Conservation (phyloP, 2,329 filamentous ascomycete species). For the Pseudonectria foliicola region DNA sequence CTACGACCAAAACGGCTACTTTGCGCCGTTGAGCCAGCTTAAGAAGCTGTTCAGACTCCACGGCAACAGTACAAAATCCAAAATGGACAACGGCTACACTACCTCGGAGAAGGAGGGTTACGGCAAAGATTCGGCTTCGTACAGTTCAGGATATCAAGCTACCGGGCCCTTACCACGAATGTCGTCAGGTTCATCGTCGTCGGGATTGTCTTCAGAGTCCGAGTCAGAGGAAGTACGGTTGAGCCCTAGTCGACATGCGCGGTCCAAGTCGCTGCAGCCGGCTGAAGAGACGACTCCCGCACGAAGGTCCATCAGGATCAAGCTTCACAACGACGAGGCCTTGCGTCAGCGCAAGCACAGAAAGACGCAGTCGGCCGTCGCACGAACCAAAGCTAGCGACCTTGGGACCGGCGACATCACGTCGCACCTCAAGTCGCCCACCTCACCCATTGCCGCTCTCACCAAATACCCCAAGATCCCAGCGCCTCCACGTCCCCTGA, state of each 20-base stretch:
- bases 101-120: slow-evolving; percentile 22
- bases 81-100: slow-evolving; percentile 18
- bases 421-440: slow-evolving; percentile 87
- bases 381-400: slow-evolving; percentile 34
- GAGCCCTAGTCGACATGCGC: slow-evolving; percentile 41
- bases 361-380: slow-evolving; percentile 47
- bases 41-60: slow-evolving; percentile 53
- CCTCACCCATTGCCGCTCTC: slow-evolving; percentile 68
- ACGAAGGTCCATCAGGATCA: slow-evolving; percentile 82
- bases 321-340: slow-evolving; percentile 74
- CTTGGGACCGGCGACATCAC: slow-evolving; percentile 47
- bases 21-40: slow-evolving; percentile 70
- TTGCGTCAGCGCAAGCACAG: slow-evolving; percentile 65
- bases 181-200: slow-evolving; percentile 44
- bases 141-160: slow-evolving; percentile 21
- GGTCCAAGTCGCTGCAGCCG: slow-evolving; percentile 54
- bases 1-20: slow-evolving; percentile 71
- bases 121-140: slow-evolving; percentile 10
- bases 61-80: slow-evolving; percentile 37
- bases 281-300: slow-evolving; percentile 57
- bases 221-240: slow-evolving; percentile 48
- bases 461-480: slow-evolving; percentile 89
- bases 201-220: slow-evolving; percentile 63
- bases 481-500: slow-evolving; percentile 79
- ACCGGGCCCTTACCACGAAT: slow-evolving; percentile 20